Conservation (phyloP, 2,329 filamentous ascomycete genomes). For the Colletotrichum spinosum region DNA sequence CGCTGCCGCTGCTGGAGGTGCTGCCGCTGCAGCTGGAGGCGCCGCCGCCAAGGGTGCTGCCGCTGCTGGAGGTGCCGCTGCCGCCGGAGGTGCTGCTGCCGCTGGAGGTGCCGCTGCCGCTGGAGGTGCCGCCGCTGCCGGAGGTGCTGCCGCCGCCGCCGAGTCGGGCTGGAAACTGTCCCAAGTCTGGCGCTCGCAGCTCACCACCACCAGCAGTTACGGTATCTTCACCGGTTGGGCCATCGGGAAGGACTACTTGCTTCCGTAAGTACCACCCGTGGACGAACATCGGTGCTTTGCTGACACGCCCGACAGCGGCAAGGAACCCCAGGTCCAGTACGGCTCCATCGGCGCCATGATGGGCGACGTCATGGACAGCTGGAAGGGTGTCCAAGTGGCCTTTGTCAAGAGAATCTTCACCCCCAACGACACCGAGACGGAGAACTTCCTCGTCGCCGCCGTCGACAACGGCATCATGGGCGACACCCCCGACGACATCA, state of each 20-base stretch:
- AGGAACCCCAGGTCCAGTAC: not conserved
- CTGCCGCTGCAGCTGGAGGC: too few relatives aligned
- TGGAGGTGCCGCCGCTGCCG: too few relatives aligned
- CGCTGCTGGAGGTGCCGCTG: too few relatives aligned
- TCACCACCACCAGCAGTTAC: slow-evolving; percentile 14
- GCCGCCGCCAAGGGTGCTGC: too few relatives aligned
- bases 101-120: too few relatives aligned
- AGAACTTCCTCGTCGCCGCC: slow-evolving; percentile 1
- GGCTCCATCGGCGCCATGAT: slow-evolving; percentile 2
- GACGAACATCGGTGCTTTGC: not conserved
- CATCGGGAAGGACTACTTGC: slow-evolving; percentile 23
- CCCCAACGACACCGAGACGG: not conserved
- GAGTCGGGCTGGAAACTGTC: not conserved
- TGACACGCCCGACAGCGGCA: not conserved
- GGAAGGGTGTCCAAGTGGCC: slow-evolving; percentile 10
- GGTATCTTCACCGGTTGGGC: slow-evolving; percentile 22
- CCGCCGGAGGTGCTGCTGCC: too few relatives aligned
- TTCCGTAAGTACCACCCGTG: slow-evolving; percentile 3
- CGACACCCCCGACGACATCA: slow-evolving; percentile 2
- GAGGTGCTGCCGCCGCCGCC: too few relatives aligned
- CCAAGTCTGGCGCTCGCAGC: slow-evolving; percentile 8
- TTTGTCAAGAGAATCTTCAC: slow-evolving; percentile 9
- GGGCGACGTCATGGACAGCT: slow-evolving; percentile 19
- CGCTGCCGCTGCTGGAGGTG: too few relatives aligned
- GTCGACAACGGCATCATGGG: slow-evolving; percentile 24